A percentile compares a stretch with the other conserved stretches of the same genome.
Conservation (phyloP, 139 green algal genomes). For the Volvox africanus region DNA sequence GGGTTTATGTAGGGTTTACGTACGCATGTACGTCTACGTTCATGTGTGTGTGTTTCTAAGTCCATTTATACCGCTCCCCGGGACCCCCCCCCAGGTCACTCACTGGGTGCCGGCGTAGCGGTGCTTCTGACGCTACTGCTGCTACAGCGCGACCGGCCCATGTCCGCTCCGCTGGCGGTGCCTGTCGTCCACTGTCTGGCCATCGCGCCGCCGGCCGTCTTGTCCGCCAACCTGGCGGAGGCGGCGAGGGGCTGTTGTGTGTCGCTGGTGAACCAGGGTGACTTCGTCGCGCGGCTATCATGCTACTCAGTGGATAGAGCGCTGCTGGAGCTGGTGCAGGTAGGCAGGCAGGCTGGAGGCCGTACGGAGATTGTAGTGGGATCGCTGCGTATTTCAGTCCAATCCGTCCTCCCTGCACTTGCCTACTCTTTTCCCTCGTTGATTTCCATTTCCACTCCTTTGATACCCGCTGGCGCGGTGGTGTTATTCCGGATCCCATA, state of each 20-base stretch:
- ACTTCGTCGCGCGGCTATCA: constrained; percentile 65
- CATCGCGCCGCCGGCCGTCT: constrained; percentile 58
- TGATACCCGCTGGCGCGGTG: no score
- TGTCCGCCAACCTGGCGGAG: constrained; percentile 63
- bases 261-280: constrained; percentile 59
- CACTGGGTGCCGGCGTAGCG: constrained; percentile 75
- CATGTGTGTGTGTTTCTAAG: no score
- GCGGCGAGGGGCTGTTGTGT: constrained; percentile 59
- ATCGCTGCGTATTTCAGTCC: no score
- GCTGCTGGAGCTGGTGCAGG: constrained; percentile 67
- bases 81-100: constrained; percentile 68
- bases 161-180: background rate
- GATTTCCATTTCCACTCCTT: no score
- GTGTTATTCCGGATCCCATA: no score
- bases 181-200: constrained; percentile 52
- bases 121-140: constrained; percentile 75
- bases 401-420: no score
- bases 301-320: constrained; percentile 65
- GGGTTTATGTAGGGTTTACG: no score
- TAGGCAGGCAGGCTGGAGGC: background rate
- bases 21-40: no score
- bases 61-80: background rate
- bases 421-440: no score
- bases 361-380: no score
- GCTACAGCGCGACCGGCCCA: background rate